Evolutionary conservation across 768 basidiomycete species (phyloP).

Genomic region (Rubroboletus satanas): DNA sequence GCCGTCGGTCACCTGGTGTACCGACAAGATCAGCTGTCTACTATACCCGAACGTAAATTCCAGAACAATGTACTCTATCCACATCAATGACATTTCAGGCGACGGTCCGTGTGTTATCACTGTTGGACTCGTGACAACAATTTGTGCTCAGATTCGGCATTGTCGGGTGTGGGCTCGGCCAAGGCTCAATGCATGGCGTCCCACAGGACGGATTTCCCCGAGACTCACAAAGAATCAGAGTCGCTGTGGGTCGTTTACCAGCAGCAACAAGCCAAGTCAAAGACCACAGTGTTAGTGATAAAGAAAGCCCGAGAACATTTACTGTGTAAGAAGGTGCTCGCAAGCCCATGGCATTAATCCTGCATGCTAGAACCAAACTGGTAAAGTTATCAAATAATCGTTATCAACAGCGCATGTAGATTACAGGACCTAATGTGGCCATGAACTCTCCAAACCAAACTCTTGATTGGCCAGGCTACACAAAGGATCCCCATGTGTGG

Average conservation of each 20-base stretch:
- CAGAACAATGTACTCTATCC: not conserved
- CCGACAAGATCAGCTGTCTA: constrained; percentile 31
- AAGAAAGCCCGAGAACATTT: not conserved
- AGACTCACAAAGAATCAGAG: too few relatives aligned
- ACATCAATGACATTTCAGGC: not conserved
- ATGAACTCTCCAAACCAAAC: not conserved
- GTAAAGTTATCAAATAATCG: not conserved
- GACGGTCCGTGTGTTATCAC: not conserved
- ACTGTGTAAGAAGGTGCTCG: not conserved
- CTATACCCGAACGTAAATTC: not conserved
- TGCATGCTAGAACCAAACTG: not conserved
- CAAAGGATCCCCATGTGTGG: not conserved
- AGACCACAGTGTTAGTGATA: not conserved
- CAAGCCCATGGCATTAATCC: too few relatives aligned
- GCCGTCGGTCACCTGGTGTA: constrained; percentile 64
- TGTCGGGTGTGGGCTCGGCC: too few relatives aligned
- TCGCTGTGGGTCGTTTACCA: not conserved
- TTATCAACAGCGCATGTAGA: not conserved
- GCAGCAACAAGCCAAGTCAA: not conserved
- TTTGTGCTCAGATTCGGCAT: not conserved
- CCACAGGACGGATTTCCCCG: too few relatives aligned
- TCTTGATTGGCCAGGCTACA: not conserved
- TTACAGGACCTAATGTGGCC: not conserved
- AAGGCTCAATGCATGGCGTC: too few relatives aligned
- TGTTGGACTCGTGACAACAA: not conserved